A percentile compares a stretch with the other conserved stretches of the same genome.
These are phyloP conservation scores for Colletotrichum cereale DNA, from an alignment of 2,329 filamentous ascomycete genomes.

Conservation along the genomic window DNA sequence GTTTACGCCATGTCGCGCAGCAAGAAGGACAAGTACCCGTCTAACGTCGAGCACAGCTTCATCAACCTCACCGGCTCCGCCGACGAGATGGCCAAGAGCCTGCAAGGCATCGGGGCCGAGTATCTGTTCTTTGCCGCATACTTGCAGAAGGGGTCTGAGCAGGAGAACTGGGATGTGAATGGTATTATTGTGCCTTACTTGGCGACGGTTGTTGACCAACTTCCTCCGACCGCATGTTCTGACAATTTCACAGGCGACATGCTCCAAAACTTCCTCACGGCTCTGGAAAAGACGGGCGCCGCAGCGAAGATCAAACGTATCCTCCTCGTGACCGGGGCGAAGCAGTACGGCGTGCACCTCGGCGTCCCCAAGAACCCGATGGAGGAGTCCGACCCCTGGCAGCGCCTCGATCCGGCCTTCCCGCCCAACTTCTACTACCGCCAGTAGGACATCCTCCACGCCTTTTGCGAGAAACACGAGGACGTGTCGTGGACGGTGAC, in stretches of 20 bases:
- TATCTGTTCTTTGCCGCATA: conserved; percentile 47
- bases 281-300: conserved; percentile 57
- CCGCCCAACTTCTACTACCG: conserved; percentile 64
- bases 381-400: conserved; percentile 59
- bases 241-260: conserved; percentile 49
- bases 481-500: conserved; percentile 47
- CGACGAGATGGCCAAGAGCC: conserved; percentile 44
- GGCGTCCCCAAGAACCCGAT: conserved; percentile 61
- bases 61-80: conserved; percentile 44
- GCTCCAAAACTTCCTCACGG: conserved; percentile 61
- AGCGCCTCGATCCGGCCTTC: conserved; percentile 46
- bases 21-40: conserved; percentile 43
- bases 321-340: conserved; percentile 61
- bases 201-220: no score
- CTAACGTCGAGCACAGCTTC: conserved; percentile 42
- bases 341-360: conserved; percentile 67
- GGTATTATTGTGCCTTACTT: conserved; percentile 36
- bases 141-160: conserved; percentile 43
- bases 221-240: neutral
- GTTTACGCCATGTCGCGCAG: conserved; percentile 45
- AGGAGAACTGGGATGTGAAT: conserved; percentile 47
- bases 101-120: conserved; percentile 43
- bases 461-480: conserved; percentile 41
- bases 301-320: conserved; percentile 59
- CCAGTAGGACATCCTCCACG: conserved; percentile 59